A percentile compares a stretch with the other conserved stretches of the same genome.
Evolutionary conservation across 2,329 filamentous ascomycete genomes (phyloP).

Genomic region (Cadophora sp.): DNA sequence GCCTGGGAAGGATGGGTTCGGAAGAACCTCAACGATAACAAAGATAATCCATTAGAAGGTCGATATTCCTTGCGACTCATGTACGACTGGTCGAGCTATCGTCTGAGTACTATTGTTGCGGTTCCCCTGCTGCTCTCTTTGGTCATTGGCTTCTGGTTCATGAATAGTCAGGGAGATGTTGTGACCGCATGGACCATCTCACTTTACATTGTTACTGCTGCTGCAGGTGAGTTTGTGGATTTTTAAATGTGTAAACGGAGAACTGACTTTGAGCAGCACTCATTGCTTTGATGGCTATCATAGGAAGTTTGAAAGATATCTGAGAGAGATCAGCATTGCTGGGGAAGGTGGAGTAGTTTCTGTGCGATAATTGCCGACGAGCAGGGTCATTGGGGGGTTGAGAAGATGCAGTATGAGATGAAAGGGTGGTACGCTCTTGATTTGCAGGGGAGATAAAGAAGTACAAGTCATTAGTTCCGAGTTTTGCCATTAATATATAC

Average conservation of each 20-base stretch:
- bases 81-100: slow-evolving; percentile 37
- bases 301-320: slow-evolving; percentile 40
- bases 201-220: slow-evolving; percentile 39
- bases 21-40: slow-evolving; percentile 35
- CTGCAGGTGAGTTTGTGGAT: slow-evolving; percentile 30
- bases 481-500: too few species aligned
- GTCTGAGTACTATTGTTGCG: slow-evolving; percentile 32
- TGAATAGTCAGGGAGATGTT: slow-evolving; percentile 34
- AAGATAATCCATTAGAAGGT: slow-evolving; percentile 36
- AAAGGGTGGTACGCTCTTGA: too few species aligned
- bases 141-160: slow-evolving; percentile 36
- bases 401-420: not conserved
- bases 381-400: not conserved
- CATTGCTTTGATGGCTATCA: slow-evolving; percentile 39
- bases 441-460: too few species aligned
- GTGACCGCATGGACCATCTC: slow-evolving; percentile 38
- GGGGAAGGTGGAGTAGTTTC: not conserved
- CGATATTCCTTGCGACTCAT: slow-evolving; percentile 30
- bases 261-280: slow-evolving; percentile 27
- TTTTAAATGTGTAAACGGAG: not conserved
- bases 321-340: slow-evolving; percentile 12
- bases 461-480: too few species aligned
- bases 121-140: slow-evolving; percentile 33
- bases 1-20: slow-evolving; percentile 36
- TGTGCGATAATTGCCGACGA: not conserved